phyloP scores from a whole-genome alignment of 345 rosid species.

The Rhizophora apiculata region DNA sequence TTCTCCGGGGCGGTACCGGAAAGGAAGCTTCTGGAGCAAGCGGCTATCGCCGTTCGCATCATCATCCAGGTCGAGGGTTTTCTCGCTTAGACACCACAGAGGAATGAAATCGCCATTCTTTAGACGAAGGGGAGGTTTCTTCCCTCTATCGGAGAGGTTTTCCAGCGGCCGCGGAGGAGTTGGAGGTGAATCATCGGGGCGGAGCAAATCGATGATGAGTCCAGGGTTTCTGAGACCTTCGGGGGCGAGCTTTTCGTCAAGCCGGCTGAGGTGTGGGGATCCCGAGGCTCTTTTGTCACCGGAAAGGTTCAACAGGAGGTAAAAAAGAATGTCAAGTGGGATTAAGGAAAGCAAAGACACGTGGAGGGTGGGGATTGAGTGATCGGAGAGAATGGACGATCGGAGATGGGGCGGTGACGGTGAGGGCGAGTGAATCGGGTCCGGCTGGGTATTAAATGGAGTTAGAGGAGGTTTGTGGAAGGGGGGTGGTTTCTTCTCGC shows the following conservation, averaged over 20 bases:
- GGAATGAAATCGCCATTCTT: constrained; percentile 73
- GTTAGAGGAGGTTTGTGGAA: background rate
- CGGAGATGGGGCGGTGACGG: constrained; percentile 9
- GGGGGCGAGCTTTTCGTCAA: constrained; percentile 59
- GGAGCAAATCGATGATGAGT: constrained; percentile 76
- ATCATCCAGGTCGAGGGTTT: constrained; percentile 61
- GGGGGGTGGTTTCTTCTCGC: too few relatives aligned
- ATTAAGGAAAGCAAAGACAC: constrained; percentile 30
- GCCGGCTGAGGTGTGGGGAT: constrained; percentile 91
- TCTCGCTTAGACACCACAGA: constrained; percentile 66
- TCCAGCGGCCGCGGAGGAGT: constrained; percentile 32
- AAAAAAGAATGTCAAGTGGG: background rate
- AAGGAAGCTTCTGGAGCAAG: constrained; percentile 80
- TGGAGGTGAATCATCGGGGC: constrained; percentile 54
- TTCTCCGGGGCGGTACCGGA: constrained; percentile 73
- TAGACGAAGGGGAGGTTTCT: constrained; percentile 52
- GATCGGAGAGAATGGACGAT: constrained; percentile 18
- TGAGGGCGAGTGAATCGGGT: constrained; percentile 8
- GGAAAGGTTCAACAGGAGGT: constrained; percentile 71
- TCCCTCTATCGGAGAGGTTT: constrained; percentile 71
- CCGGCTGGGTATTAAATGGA: constrained; percentile 22
- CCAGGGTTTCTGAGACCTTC: constrained; percentile 61
- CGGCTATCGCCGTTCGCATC: constrained; percentile 85
- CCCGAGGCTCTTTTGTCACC: constrained; percentile 96
- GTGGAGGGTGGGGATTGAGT: constrained; percentile 46